Conservation (phyloP, 768 basidiomycete species). For the Rhodotorula toruloides region DNA sequence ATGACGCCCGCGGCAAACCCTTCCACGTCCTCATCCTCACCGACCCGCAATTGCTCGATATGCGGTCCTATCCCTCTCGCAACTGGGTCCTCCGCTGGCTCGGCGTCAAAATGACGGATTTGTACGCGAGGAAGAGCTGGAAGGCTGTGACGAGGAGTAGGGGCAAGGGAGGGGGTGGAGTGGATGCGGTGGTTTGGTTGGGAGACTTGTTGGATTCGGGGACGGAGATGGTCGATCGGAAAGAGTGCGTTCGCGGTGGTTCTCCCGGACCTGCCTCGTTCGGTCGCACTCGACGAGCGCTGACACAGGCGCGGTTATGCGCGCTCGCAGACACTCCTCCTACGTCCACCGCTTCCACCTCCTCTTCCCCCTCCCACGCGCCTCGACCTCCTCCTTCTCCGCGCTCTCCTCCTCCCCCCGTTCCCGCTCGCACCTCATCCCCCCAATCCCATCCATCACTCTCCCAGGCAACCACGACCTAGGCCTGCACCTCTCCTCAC, state of each 20-base stretch:
- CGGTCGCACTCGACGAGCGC: background rate
- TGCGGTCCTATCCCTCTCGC: conserved; percentile 65
- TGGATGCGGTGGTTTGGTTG: conserved; percentile 72
- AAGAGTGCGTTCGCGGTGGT: conserved; percentile 57
- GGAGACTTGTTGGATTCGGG: conserved; percentile 93
- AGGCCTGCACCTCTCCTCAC: conserved; percentile 52
- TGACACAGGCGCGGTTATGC: too few relatives aligned
- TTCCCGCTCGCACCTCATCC: conserved; percentile 1
- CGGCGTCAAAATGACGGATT: conserved; percentile 65
- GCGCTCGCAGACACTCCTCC: conserved; percentile 63
- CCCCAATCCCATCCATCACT: conserved; percentile 50
- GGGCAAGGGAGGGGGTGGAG: conserved; percentile 56
- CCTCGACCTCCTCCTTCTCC: conserved; percentile 3
- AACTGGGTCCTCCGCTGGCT: conserved; percentile 56
- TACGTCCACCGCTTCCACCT: conserved; percentile 63
- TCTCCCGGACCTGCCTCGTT: background rate
- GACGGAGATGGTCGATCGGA: conserved; percentile 58
- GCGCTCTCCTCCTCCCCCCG: conserved; percentile 6
- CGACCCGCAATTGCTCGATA: conserved; percentile 81
- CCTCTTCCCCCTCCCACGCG: conserved; percentile 51
- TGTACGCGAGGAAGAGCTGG: conserved; percentile 83
- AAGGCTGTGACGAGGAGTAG: conserved; percentile 41
- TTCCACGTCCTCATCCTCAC: conserved; percentile 73
- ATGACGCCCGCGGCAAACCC: conserved; percentile 30
- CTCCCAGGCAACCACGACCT: conserved; percentile 90